Evolutionary conservation across 257 asterid genomes (phyloP).

Genomic region (Mitragyna speciosa): DNA sequence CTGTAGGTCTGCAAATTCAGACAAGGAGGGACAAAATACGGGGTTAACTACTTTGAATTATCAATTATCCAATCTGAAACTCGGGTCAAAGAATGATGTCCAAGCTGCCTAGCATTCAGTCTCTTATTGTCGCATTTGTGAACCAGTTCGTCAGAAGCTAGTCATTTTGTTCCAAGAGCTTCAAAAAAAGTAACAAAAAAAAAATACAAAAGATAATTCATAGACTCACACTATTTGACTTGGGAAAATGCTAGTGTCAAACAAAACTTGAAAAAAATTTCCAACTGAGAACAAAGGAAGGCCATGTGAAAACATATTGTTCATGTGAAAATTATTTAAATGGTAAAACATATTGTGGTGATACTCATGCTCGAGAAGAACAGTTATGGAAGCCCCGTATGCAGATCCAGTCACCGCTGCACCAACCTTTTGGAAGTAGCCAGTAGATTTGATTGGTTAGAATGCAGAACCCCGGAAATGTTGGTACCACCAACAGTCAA

Average conservation of each 20-base stretch:
- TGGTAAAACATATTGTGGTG: slow-evolving; percentile 3
- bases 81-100: slow-evolving; percentile 23
- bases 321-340: background rate
- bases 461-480: slow-evolving; percentile 47
- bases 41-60: slow-evolving; percentile 7
- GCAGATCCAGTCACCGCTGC: slow-evolving; percentile 91
- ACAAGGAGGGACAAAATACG: slow-evolving; percentile 13
- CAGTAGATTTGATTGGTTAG: slow-evolving; percentile 43
- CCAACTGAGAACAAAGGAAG: too few species aligned
- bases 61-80: slow-evolving; percentile 10
- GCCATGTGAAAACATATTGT: too few species aligned
- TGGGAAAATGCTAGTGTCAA: background rate
- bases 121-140: slow-evolving; percentile 81
- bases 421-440: slow-evolving; percentile 72
- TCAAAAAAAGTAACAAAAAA: slow-evolving; percentile 27
- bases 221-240: background rate
- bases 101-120: slow-evolving; percentile 82
- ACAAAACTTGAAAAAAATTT: background rate
- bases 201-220: background rate
- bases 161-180: slow-evolving; percentile 90
- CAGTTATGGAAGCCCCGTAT: slow-evolving; percentile 87
- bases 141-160: slow-evolving; percentile 81
- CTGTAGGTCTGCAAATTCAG: slow-evolving; percentile 39
- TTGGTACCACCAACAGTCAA: slow-evolving; percentile 47
- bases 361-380: slow-evolving; percentile 75